Evolutionary conservation across 352 stramenopile species (phyloP), one percentile per base, ranked within the genome.

Genomic region (Thraustochytrium striatum): DNA sequence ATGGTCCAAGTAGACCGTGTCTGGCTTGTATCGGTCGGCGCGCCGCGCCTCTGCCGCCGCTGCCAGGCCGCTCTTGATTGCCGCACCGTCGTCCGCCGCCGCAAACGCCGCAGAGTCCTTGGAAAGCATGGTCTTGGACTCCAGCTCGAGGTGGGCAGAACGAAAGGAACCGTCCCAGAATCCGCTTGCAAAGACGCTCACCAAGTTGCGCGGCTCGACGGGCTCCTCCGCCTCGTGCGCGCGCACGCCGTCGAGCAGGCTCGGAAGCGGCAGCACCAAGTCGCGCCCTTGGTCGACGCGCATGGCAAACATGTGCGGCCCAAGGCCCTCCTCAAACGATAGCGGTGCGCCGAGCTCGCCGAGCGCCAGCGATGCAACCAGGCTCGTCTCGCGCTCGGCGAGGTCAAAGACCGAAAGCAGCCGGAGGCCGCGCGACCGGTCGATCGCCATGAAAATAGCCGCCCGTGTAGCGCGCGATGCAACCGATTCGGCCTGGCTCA

Each of bases 1-100:
- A 55, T 81, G 72, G 44, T 81, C 55, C 13, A 25, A 32, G 2
- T 21, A 33, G 19, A 81, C 19, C 28, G 52, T 79, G 32, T 83
- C 43, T n/a, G 61, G 50, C 21, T 70, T 70, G 59, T 53, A 70
- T 5, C 16, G 25, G 7, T 55, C 21, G 38, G 50, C 59, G n/a
- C n/a, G n/a, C n/a, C n/a, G n/a, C n/a, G n/a, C n/a, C n/a, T n/a
- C n/a, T n/a, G n/a, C n/a, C n/a, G n/a, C n/a, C n/a, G n/a, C n/a
- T n/a, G n/a, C n/a, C n/a, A n/a, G n/a, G n/a, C n/a, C n/a, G n/a
- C n/a, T n/a, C n/a, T n/a, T n/a, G n/a, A n/a, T n/a, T n/a, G n/a
- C n/a, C n/a, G n/a, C n/a, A n/a, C n/a, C n/a, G n/a, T 21, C 2
- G 61, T n/a, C 38, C 7, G 47, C 47, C 47, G 47, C 47, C 25